A percentile compares a stretch with the other conserved stretches of the same genome.
phyloP scores from a whole-genome alignment of 352 stramenopile species.

The Phytophthora niederhauseri region DNA sequence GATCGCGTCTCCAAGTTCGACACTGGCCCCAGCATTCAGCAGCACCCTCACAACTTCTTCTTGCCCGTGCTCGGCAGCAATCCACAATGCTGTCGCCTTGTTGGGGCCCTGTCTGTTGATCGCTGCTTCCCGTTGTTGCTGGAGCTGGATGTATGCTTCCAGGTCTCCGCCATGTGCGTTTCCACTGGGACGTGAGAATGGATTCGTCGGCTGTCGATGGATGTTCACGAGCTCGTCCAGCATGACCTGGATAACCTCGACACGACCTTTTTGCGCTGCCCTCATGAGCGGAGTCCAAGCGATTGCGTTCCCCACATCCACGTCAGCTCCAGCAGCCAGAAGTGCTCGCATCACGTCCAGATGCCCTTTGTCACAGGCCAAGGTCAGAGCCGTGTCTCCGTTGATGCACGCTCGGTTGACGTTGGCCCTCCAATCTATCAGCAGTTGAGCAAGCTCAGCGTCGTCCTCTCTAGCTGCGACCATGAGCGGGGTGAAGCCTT shows the following conservation, averaged over 20 bases:
- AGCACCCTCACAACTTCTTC: conserved; percentile 14
- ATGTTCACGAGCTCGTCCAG: conserved; percentile 28
- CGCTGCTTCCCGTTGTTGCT: conserved; percentile 13
- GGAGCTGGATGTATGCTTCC: conserved; percentile 18
- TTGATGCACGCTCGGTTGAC: conserved; percentile 19
- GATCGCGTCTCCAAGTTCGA: conserved; percentile 13
- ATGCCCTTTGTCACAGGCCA: conserved; percentile 28
- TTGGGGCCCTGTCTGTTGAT: conserved; percentile 26
- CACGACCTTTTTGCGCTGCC: conserved; percentile 30
- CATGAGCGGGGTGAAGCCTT: conserved; percentile 41
- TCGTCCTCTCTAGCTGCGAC: conserved; percentile 22
- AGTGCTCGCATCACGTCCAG: conserved; percentile 21
- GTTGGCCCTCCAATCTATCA: conserved; percentile 27
- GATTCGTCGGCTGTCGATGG: conserved; percentile 5
- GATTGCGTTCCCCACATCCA: conserved; percentile 26
- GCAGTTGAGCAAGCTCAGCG: conserved; percentile 20
- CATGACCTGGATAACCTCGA: conserved; percentile 27
- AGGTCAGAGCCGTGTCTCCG: conserved; percentile 24
- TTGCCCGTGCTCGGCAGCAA: conserved; percentile 25
- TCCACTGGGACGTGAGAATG: not conserved
- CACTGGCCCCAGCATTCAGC: conserved; percentile 20
- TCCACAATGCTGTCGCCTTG: conserved; percentile 19
- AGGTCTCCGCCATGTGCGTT: conserved; percentile 1
- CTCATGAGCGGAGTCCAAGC: conserved; percentile 34
- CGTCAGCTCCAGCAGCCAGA: conserved; percentile 29